Evolutionary conservation across 805 yeast genomes (phyloP).

Genomic region (Kurtzmaniella fragi): DNA sequence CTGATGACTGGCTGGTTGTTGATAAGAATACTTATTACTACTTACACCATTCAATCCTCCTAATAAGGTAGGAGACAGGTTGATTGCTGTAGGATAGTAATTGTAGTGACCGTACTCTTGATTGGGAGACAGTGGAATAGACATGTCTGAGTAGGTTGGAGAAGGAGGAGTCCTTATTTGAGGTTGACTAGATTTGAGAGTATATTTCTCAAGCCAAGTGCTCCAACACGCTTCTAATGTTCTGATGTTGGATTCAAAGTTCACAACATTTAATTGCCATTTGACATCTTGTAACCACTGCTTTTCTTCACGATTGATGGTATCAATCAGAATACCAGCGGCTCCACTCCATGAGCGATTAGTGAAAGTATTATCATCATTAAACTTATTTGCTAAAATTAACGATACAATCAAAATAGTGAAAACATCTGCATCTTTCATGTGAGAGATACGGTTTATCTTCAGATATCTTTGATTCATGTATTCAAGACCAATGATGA

Average conservation of each 20-base stretch:
- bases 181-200: slow-evolving; percentile 5
- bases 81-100: no score
- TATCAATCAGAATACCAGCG: slow-evolving; percentile 64
- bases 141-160: slow-evolving; percentile 10
- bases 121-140: no score
- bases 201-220: slow-evolving; percentile 37
- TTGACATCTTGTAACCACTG: slow-evolving; percentile 59
- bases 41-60: no score
- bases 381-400: slow-evolving; percentile 85
- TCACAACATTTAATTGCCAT: slow-evolving; percentile 51
- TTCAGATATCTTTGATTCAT: slow-evolving; percentile 54
- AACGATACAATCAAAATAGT: slow-evolving; percentile 61
- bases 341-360: slow-evolving; percentile 95
- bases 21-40: no score
- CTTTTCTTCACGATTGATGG: slow-evolving; percentile 64
- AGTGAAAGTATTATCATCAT: slow-evolving; percentile 94
- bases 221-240: slow-evolving; percentile 43
- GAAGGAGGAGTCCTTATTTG: slow-evolving; percentile 12
- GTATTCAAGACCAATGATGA: slow-evolving; percentile 75
- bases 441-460: slow-evolving; percentile 11
- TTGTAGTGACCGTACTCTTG: no score
- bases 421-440: slow-evolving; percentile 39
- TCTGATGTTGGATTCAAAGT: slow-evolving; percentile 31
- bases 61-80: no score
- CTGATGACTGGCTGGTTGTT: background rate